Base-by-base conservation (phyloP, 768 basidiomycete species). In the Boletus edulis region DNA sequence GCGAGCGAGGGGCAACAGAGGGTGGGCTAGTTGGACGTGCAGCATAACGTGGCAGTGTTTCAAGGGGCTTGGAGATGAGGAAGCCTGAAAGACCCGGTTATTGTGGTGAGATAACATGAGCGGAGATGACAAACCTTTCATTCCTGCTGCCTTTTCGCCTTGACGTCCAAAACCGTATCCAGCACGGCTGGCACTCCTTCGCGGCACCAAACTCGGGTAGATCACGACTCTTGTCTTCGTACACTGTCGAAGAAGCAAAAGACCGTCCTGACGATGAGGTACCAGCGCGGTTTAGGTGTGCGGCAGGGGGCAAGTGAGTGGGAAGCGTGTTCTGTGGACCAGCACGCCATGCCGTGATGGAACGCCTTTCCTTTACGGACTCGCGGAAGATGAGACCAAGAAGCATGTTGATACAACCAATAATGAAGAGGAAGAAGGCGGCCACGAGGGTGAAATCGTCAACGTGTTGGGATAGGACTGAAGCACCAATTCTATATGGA, bases 381-480 rank as follows among this genome's bases (percentile, higher is more conserved):
- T 79, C 77, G 52, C 85, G 83, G 78, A 85, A 89, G 67, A 87
- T 80, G 60, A 91, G 80, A 40, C 88, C 88, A 57, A 85, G 76
- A 55, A 93, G 69, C 61, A 93, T 84, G 75, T 96, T 93, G 52
- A 96, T 72, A 72, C 91, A 93, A n/a, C 93, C 94, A 54, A 96
- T 66, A 49, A 91, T 81, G 76, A 96, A 96, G 57, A 96, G 81
- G 77, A 96, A 86, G 79, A 95, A 95, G 45, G 89, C 92, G 5
- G 92, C 79, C 58, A 93, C 93, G 66, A 95, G 89, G 20, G 92
- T 85, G 76, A 96, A 95, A 56, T 83, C 84, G 63, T 92, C 86
- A 55, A 94, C 91, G 69, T 86, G 81, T 75, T 90, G 87, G 6
- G 86, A 86, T 49, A 89, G 81, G 55, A 89, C 78, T 17, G 84